phyloP scores from a whole-genome alignment of 331 rosid genomes.

The Quercus tomentella region DNA sequence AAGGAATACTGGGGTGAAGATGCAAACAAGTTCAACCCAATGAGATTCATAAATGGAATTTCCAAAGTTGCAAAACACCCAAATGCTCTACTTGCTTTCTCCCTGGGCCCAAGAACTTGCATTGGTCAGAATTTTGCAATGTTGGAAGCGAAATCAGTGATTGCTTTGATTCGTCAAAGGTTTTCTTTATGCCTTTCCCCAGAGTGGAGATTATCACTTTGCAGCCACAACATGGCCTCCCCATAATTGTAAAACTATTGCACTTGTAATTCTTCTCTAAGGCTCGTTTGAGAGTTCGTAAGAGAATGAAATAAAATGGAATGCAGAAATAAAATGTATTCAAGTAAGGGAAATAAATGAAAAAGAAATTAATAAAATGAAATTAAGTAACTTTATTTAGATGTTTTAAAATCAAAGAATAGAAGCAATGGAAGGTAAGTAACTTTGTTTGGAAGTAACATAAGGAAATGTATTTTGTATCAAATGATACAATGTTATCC shows the following conservation, averaged over 20 bases:
- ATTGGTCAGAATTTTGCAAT: conserved; percentile 36
- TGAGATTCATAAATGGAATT: conserved; percentile 28
- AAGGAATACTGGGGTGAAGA: conserved; percentile 32
- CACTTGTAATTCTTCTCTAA: neutral
- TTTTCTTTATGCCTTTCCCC: conserved; percentile 30
- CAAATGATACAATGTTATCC: too few species aligned
- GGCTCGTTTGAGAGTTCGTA: too few species aligned
- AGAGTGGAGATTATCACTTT: conserved; percentile 12
- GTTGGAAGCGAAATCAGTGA: conserved; percentile 29
- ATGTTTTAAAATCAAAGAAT: too few species aligned
- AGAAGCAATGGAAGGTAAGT: too few species aligned
- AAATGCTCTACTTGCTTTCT: conserved; percentile 24
- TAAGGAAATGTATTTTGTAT: too few species aligned
- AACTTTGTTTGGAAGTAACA: too few species aligned
- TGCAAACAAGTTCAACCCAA: conserved; percentile 32
- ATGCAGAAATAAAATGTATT: too few species aligned
- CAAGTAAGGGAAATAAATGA: too few species aligned
- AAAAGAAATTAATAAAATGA: too few species aligned
- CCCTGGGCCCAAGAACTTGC: conserved; percentile 30
- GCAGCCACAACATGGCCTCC: conserved; percentile 35
- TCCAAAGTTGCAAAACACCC: conserved; percentile 24
- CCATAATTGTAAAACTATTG: conserved; percentile 11
- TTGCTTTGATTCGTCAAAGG: conserved; percentile 26
- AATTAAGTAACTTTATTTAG: too few species aligned
- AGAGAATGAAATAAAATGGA: too few species aligned